Conservation (phyloP, 2,329 filamentous ascomycete genomes). For the Emmonsiellopsis sp. region DNA sequence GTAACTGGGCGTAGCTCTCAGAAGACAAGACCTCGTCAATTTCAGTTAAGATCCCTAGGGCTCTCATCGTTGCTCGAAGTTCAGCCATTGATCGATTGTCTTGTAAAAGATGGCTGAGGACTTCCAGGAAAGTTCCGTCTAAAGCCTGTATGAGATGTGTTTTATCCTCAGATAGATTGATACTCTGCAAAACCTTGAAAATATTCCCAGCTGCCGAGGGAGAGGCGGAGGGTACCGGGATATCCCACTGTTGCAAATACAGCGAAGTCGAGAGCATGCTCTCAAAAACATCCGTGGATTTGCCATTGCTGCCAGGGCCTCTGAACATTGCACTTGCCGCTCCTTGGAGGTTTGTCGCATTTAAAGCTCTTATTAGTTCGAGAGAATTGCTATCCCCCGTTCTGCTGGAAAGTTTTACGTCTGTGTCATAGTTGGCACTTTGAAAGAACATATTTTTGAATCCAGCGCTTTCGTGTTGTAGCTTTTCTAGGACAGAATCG, state of each 20-base stretch:
- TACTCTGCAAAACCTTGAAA: conserved; percentile 72
- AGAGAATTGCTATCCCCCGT: conserved; percentile 52
- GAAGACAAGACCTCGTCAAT: conserved; percentile 67
- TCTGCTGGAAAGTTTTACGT: conserved; percentile 56
- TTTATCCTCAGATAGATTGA: conserved; percentile 58
- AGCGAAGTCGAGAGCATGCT: conserved; percentile 71
- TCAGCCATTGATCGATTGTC: conserved; percentile 29
- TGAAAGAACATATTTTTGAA: conserved; percentile 82
- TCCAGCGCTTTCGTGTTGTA: conserved; percentile 85
- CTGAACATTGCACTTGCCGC: conserved; percentile 73
- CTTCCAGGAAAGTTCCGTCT: conserved; percentile 50
- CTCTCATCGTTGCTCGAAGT: conserved; percentile 51
- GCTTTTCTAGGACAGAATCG: conserved; percentile 64
- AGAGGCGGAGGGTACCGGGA: conserved; percentile 60
- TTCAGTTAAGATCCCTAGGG: conserved; percentile 68
- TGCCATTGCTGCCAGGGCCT: conserved; percentile 46
- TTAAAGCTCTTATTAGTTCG: conserved; percentile 67
- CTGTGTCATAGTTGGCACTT: conserved; percentile 81
- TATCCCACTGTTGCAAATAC: conserved; percentile 83
- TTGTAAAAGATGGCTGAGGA: conserved; percentile 32
- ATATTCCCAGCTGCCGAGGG: conserved; percentile 58
- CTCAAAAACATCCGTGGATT: conserved; percentile 47
- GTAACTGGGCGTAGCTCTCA: conserved; percentile 50
- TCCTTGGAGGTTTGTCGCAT: conserved; percentile 73
- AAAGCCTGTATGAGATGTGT: conserved; percentile 48